Conservation (phyloP, 441 rosid genomes). For the Pelargonium myrrhifolium region DNA sequence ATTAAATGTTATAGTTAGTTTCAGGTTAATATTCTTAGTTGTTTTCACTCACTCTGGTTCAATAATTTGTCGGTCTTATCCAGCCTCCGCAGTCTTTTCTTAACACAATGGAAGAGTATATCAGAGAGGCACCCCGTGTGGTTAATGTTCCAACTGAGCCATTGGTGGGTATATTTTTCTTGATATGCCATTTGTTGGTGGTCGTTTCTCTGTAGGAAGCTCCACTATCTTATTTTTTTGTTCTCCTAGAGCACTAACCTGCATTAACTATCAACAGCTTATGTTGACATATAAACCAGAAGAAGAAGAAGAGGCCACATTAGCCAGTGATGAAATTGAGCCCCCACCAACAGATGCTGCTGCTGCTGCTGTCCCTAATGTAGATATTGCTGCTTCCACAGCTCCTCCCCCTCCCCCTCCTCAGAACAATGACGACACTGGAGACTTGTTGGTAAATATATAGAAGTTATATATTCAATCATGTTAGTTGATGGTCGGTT, state of each 20-base stretch:
- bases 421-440: constrained; percentile 49
- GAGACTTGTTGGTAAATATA: constrained; percentile 69
- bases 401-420: constrained; percentile 39
- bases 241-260: constrained; percentile 25
- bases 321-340: constrained; percentile 56
- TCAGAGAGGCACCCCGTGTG: constrained; percentile 85
- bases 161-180: constrained; percentile 49
- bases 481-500: constrained; percentile 15
- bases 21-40: constrained; percentile 5
- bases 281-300: constrained; percentile 82
- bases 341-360: constrained; percentile 42
- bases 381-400: constrained; percentile 32
- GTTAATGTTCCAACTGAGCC: constrained; percentile 75
- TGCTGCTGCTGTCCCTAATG: constrained; percentile 30
- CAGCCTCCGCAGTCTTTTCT: constrained; percentile 98
- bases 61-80: constrained; percentile 10
- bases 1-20: constrained; percentile 15
- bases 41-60: background rate
- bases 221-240: background rate
- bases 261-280: constrained; percentile 44
- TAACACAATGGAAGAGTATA: constrained; percentile 94
- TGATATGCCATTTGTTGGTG: background rate
- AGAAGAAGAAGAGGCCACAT: constrained; percentile 55
- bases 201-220: background rate
- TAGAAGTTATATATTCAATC: constrained; percentile 6